These are phyloP conservation scores for Magnusiomyces suaveolens DNA, from an alignment of 1,139 yeast genomes.

Conservation along the genomic window DNA sequence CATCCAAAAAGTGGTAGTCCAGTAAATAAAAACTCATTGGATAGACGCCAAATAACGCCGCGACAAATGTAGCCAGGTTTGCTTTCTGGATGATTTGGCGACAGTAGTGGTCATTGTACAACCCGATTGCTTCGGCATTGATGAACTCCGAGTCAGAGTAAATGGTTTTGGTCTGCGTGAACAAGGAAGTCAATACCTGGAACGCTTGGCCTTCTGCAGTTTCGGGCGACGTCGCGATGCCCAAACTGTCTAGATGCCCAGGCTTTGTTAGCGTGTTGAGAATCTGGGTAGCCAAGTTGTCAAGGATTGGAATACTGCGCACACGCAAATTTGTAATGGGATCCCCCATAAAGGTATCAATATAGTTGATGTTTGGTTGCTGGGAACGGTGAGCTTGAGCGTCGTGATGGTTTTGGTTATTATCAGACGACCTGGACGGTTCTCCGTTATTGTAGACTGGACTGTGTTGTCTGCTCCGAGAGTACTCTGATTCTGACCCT, in stretches of 20 bases:
- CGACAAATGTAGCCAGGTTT: constrained; percentile 75
- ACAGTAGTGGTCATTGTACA: constrained; percentile 31
- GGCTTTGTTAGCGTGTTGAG: constrained; percentile 57
- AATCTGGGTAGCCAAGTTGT: constrained; percentile 65
- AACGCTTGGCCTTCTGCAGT: constrained; percentile 67
- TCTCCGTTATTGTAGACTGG: neutral
- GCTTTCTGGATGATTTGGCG: constrained; percentile 68
- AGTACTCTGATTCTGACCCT: neutral
- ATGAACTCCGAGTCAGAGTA: constrained; percentile 26
- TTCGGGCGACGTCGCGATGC: constrained; percentile 62
- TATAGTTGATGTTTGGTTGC: neutral
- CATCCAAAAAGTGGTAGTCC: constrained; percentile 72
- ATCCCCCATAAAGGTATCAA: constrained; percentile 11
- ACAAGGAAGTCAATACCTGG: constrained; percentile 59
- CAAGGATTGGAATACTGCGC: constrained; percentile 61
- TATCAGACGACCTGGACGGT: neutral
- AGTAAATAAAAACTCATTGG: constrained; percentile 82
- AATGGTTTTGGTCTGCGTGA: constrained; percentile 44
- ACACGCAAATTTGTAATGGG: constrained; percentile 42
- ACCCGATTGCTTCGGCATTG: constrained; percentile 17
- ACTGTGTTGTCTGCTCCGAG: neutral
- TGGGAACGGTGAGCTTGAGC: neutral
- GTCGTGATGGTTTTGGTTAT: neutral
- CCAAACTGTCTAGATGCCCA: constrained; percentile 64
- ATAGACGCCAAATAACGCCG: constrained; percentile 74